A percentile compares a stretch with the other conserved stretches of the same genome.
Evolutionary conservation across 2,329 filamentous ascomycete genomes (phyloP).

Genomic region (Verticillium isaacii): DNA sequence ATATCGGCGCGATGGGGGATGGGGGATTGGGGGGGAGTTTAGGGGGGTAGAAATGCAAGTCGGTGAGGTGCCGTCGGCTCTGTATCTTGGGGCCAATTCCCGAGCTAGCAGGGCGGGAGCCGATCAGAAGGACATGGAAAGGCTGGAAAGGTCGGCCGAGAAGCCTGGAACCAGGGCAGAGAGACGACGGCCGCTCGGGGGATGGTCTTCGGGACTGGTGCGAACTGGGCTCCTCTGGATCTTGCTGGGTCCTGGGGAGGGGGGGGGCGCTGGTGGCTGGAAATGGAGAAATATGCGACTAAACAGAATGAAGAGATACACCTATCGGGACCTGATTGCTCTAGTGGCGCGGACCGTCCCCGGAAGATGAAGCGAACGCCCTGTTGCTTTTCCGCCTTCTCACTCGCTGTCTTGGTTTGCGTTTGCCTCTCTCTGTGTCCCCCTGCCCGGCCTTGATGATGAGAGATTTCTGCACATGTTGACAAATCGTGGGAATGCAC

Average conservation of each 20-base stretch:
- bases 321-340: background rate
- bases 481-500: too few species aligned
- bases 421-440: background rate
- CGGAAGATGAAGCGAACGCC: background rate
- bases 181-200: background rate
- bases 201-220: background rate
- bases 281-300: background rate
- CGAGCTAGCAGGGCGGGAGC: background rate
- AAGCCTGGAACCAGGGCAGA: background rate
- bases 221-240: background rate
- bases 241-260: background rate
- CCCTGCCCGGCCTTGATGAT: too few species aligned
- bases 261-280: background rate
- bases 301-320: background rate
- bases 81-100: background rate
- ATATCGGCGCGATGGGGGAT: background rate
- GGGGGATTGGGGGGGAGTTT: background rate
- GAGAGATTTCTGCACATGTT: too few species aligned
- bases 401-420: background rate
- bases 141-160: background rate
- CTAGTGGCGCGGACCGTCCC: background rate
- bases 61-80: background rate
- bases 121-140: background rate
- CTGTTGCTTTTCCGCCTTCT: background rate
- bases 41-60: background rate